phyloP scores from a whole-genome alignment of 2,329 filamentous ascomycete genomes.

The Penicillium sp. region DNA sequence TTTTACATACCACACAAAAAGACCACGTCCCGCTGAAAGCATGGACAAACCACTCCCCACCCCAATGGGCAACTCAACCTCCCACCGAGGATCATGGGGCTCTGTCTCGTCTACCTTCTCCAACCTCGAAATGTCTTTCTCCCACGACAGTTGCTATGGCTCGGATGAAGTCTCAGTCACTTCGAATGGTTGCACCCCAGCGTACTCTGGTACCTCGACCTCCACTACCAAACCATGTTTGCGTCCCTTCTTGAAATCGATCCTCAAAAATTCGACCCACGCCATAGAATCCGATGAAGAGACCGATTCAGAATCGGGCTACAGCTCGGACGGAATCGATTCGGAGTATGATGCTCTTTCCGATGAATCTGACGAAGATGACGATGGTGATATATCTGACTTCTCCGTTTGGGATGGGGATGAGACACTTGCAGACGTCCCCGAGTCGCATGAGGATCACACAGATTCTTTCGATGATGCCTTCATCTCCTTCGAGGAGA shows the following conservation, averaged over 20 bases:
- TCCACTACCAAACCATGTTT: constrained; percentile 22
- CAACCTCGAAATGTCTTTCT: constrained; percentile 38
- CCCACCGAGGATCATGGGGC: constrained; percentile 37
- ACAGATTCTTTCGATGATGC: constrained; percentile 37
- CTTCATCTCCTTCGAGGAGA: constrained; percentile 37
- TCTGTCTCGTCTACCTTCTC: constrained; percentile 39
- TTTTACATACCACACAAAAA: background rate
- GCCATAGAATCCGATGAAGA: constrained; percentile 26
- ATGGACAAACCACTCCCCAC: constrained; percentile 10
- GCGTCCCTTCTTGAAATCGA: constrained; percentile 33
- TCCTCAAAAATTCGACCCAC: constrained; percentile 34
- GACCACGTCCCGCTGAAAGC: background rate
- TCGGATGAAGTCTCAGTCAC: constrained; percentile 40
- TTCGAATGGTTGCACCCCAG: constrained; percentile 29
- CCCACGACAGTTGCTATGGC: constrained; percentile 42
- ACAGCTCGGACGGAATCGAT: constrained; percentile 37
- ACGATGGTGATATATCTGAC: constrained; percentile 32
- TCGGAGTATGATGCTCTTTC: constrained; percentile 29
- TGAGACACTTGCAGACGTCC: constrained; percentile 27
- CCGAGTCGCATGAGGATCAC: constrained; percentile 32
- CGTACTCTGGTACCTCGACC: constrained; percentile 24
- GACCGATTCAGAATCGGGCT: constrained; percentile 38
- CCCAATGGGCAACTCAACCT: constrained; percentile 28
- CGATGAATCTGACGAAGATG: constrained; percentile 28
- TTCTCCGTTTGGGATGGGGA: constrained; percentile 33